Base-by-base conservation (phyloP, 106 monocot species). In the Acorus calamus region DNA sequence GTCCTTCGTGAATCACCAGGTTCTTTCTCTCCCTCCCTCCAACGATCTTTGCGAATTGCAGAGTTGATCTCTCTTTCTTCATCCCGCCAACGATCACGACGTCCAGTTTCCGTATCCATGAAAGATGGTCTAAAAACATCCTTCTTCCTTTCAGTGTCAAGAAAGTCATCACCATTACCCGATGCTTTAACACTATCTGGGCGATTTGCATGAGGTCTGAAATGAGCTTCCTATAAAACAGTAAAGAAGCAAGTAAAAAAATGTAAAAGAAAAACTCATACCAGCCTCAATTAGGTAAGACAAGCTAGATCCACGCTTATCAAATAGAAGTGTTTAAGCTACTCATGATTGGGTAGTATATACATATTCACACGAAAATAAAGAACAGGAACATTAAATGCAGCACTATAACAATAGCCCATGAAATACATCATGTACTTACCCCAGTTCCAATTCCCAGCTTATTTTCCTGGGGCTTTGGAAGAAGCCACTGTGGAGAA, bases 401-500 rank as follows among this genome's bases (percentile, higher is more conserved):
- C 14, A 72, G 42, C 14, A 47, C 10, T 55, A 28, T 28, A 28
- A 28, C 28, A 28, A 28, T 28, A 28, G 28, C 28, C 28, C 28
- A 28, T 28, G 28, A 28, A 28, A 28, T 28, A 28, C 28, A 28
- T 28, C 28, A 28, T 28, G 28, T 28, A 28, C 28, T 69, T 89
- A 82, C 82, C 85, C 71, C 71, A 66, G 62, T 49, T 46, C 66
- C 60, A 56, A 66, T 53, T 46, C 80, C 74, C 71, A 74, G 66
- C 77, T 78, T 92, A 46, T 54, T 82, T 54, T 88, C 92, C 44
- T 72, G 87, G 69, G 73, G 73, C 69, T 92, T 88, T 65, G 90
- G 74, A 66, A 88, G 71, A 78, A 98, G 96, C 96, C 96, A 98
- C 60, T 91, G 91, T 67, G 91, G 96, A 71, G 96, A 98, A 73